Base-by-base conservation (phyloP, 164 flowering plant species). In the Euptelea pleiosperma region DNA sequence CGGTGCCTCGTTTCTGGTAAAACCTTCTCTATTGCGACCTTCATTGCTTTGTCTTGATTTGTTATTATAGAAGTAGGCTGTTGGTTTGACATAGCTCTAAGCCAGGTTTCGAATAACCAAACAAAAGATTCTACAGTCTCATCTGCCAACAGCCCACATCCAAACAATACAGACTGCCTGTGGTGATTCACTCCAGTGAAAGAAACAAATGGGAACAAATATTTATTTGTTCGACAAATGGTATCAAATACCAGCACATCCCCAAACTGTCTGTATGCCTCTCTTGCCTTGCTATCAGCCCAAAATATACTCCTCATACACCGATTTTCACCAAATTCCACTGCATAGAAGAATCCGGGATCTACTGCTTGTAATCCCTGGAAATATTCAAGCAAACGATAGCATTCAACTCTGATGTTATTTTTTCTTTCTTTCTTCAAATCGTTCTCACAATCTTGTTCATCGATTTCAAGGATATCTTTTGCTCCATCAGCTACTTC, bases 221-320 rank as follows among this genome's bases (percentile, higher is more conserved):
- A 45, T 46, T 45, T 58, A 34, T 58, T 48, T 58, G 62, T 47
- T 47, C 52, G 53, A 47, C 52, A 58, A 33, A 36, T 16, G 22
- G 53, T 47, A 35, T 58, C 62, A 58, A 58, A 58, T 47, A 58
- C 33, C 15, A 58, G 42, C 21, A 58, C 62, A 58, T 58, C 62
- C 11, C 62, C 62, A 58, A 58, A 58, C 33, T 58, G 51, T 53
- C 47, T 58, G 44, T 58, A 58, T 16, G 62, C 62, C 46, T 60
- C 63, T 30, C 46, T 37, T 26, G 63, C 63, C 30, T 39, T 50
- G 42, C 46, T 37, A 41, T 60, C 63, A 3, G 46, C 55, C 63
- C 63, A 60, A 49, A 48, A 49, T 60, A 60, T 48, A 39, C 36
- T 60, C 46, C 55, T 60, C 52, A 49, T 60, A 39, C 45, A 24